Evolutionary conservation across 495 filamentous ascomycete genomes (phyloP).

Genomic region (Xylaria sp.): DNA sequence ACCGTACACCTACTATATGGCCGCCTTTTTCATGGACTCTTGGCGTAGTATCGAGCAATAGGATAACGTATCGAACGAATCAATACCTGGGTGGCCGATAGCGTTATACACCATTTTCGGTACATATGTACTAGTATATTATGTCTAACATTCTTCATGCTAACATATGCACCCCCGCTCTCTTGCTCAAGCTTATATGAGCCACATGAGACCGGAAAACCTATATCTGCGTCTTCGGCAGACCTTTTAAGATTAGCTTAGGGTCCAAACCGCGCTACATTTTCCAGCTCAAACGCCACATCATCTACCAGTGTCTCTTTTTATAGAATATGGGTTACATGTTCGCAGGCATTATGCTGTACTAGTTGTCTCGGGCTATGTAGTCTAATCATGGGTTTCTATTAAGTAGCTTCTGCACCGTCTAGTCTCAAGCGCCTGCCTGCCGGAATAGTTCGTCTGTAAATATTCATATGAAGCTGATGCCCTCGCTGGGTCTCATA

Average conservation of each 20-base stretch:
- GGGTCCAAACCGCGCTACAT: neutral
- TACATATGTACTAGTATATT: neutral
- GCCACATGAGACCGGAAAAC: neutral
- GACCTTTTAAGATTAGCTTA: conserved; percentile 11
- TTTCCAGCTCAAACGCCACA: conserved; percentile 21
- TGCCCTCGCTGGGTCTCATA: neutral
- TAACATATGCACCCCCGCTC: neutral
- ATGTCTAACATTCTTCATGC: neutral
- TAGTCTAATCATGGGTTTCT: neutral
- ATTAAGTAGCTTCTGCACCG: conserved; percentile 2
- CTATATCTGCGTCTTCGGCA: conserved; percentile 12
- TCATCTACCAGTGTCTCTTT: conserved; percentile 22
- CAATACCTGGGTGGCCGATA: no score
- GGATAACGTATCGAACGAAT: neutral
- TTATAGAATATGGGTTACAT: conserved; percentile 7
- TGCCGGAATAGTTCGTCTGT: neutral
- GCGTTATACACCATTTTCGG: neutral
- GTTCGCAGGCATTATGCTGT: neutral
- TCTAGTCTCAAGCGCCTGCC: neutral
- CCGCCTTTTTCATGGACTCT: neutral
- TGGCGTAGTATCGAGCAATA: neutral
- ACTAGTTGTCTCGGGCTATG: neutral
- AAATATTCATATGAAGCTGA: conserved; percentile 12
- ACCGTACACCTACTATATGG: no score
- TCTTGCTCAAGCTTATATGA: neutral